These are phyloP conservation scores for Termitomyces sp. DNA, from an alignment of 768 basidiomycete species.

Conservation along the genomic window DNA sequence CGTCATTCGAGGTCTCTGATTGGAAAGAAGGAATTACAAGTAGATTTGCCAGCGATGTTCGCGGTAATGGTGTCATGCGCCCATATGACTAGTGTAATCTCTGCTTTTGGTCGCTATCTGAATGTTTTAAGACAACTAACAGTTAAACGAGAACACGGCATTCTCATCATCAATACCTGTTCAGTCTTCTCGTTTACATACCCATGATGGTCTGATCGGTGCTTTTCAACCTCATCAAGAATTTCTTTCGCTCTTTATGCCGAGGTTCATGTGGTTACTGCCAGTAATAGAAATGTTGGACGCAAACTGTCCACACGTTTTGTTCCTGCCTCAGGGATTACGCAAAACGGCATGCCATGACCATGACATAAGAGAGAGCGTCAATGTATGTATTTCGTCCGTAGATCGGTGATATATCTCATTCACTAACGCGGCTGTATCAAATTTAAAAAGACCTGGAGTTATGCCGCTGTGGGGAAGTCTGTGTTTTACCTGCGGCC, in stretches of 20 bases:
- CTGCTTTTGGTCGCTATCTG: neutral
- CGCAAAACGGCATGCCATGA: neutral
- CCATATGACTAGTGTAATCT: slow-evolving; percentile 25
- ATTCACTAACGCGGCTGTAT: neutral
- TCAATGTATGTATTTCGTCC: neutral
- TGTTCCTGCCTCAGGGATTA: neutral
- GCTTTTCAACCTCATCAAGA: neutral
- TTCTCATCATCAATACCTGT: neutral
- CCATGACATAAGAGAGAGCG: neutral
- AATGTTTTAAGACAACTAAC: too few relatives aligned
- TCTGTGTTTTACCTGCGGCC: neutral
- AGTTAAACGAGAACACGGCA: neutral
- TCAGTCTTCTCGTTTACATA: neutral
- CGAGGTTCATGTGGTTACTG: neutral
- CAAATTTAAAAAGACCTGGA: neutral
- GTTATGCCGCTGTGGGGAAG: neutral
- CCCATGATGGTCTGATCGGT: neutral
- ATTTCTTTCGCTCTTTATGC: neutral
- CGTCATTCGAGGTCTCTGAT: slow-evolving; percentile 38
- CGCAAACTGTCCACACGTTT: neutral
- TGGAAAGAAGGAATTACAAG: slow-evolving; percentile 38
- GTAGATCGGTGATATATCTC: neutral
- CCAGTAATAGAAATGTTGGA: neutral
- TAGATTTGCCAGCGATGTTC: slow-evolving; percentile 42
- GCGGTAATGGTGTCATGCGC: slow-evolving; percentile 35